Base-by-base conservation (phyloP, 352 stramenopile species). In the Globisporangium abappressorium region DNA sequence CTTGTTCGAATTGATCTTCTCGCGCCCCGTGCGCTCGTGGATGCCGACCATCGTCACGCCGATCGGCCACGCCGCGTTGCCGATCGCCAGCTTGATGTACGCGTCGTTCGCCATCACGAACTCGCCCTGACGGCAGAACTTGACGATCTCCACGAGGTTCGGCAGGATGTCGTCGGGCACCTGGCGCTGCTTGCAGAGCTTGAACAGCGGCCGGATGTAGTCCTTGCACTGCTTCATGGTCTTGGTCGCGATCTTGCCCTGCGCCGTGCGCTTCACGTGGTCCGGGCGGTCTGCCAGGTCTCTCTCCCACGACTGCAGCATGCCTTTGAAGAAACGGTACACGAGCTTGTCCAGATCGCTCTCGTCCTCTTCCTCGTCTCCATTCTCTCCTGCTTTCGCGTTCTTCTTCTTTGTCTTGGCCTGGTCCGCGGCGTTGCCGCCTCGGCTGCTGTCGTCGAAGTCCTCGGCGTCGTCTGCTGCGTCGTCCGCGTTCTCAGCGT, bases 1-100 rank as follows among this genome's bases (percentile, higher is more conserved):
- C 77, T 99, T 99, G 78, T 97, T 94, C 33, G 90, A 92, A 68
- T 98, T 94, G 76, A 99, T 99, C 75, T 98, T 98, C 60, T 97
- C 92, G 8, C 93, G 88, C 3, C 96, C 97, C 53, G 89, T 95
- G 62, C 96, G 90, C 63, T 98, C 95, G 83, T 99, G 98, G 74
- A 99, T 99, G 24, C 98, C 98, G 30, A 99, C 97, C 94, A 98
- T 99, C 7, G 97, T 99, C 0, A 99, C 96, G 64, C 98, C 98
- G 67, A 99, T 99, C 2, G 98, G 98, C 98, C 98, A 99, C 49
- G 98, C 94, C 0, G 96, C 93, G 74, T 99, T 98, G 57, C 98
- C 97, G 71, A 99, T 99, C 3, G 97, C 95, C 11, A 99, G 87
- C 72, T 97, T 92, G 58, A 99, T 97, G 73, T 99, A 99, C 30